Base-by-base conservation (phyloP, 257 asterid species). In the Solanum ossicruentum region DNA sequence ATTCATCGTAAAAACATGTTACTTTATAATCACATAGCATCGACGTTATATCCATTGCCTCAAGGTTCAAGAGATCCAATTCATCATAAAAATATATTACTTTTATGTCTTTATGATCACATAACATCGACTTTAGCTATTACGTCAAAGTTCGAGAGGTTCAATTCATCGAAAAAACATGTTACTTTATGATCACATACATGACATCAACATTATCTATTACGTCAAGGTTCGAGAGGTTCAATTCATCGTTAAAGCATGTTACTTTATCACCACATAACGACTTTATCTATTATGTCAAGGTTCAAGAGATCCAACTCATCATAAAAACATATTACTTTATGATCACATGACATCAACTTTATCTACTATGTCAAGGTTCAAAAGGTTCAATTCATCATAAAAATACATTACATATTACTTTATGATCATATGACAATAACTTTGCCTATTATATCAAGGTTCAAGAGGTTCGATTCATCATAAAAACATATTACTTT, bases 191-290 rank as follows among this genome's bases (percentile, higher is more conserved):
- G 0, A 23, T 63, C 2, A 26, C 39, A 0, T 63, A 13, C 32
- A 28, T 28, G 36, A 12, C 1, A 1, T 12, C 0, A 23, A 63
- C 0, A 23, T 63, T 23, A 21, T 0, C 16, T n/a, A 0, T 60
- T 21, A 60, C 17, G 67, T 61, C 1, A 60, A 60, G 0, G 13
- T 36, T 36, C 6, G 41, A 36, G 41, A 36, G 41, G 1, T 36
- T 36, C 41, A 36, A 36, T 36, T 5, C 1, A 36, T 36, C 6
- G 6, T 36, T 4, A 58, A 58, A 20, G 1, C 3, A 0, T 6
- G 6, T 11, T 0, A 63, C 0, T 23, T 23, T 0, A 5, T 63
- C 0, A 26, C 12, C 2, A 26, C 18, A 0, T 63, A 7, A 32
- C 0, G 12, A 63, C 0, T 63, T 63, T 23, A 21, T 0, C 16